phyloP scores from a whole-genome alignment of 140 eudicot species.

The Anethum foeniculum region DNA sequence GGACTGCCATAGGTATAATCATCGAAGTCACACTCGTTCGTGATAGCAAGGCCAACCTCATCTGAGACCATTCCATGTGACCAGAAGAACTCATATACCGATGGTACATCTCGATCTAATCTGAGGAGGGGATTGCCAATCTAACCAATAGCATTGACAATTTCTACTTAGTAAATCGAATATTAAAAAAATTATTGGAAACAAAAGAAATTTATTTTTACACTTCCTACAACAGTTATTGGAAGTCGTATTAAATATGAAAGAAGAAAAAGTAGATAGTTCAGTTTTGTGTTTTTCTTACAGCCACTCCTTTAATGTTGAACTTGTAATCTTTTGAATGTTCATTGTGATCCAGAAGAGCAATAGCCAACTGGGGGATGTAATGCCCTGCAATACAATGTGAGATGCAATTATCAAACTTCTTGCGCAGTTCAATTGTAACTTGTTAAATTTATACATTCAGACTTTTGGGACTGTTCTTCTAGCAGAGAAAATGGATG shows the following conservation, averaged over 20 bases:
- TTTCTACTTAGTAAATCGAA: neutral
- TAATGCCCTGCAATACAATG: conserved; percentile 57
- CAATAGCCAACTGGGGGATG: conserved; percentile 88
- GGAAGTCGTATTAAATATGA: neutral
- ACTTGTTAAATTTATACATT: neutral
- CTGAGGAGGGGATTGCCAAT: conserved; percentile 90
- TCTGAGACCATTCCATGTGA: conserved; percentile 99
- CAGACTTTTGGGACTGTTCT: neutral
- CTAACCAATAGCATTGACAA: conserved; percentile 21
- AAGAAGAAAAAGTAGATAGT: neutral
- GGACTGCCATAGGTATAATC: conserved; percentile 72
- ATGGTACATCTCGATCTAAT: conserved; percentile 75
- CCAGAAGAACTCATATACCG: conserved; percentile 84
- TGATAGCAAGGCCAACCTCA: conserved; percentile 71
- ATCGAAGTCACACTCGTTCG: conserved; percentile 70
- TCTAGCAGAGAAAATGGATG: neutral
- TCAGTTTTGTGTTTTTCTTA: conserved; percentile 28
- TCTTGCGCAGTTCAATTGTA: neutral
- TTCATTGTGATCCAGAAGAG: conserved; percentile 72
- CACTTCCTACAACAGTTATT: neutral
- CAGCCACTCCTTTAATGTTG: conserved; percentile 89
- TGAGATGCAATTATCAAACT: neutral
- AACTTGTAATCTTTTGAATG: conserved; percentile 66
- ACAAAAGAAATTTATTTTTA: neutral
- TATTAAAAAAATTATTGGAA: neutral